These are phyloP conservation scores for Sugiyamaella marilandica DNA, from an alignment of 805 yeast genomes.

Conservation along the genomic window DNA sequence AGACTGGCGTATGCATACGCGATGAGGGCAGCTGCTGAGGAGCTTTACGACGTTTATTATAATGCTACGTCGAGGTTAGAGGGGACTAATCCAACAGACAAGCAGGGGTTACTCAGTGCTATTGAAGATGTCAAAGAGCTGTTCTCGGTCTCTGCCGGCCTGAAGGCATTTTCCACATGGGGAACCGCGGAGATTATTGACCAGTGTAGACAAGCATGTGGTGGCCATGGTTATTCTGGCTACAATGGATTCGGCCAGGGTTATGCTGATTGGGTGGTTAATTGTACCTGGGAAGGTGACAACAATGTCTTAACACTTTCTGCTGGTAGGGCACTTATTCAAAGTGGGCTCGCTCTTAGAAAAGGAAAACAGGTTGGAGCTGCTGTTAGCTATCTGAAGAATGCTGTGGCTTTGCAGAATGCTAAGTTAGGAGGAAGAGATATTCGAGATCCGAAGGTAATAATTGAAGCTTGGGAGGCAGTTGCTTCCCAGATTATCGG, in stretches of 20 bases:
- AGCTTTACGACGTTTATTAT: slow-evolving; percentile 51
- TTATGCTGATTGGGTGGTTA: slow-evolving; percentile 88
- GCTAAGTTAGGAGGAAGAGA: slow-evolving; percentile 19
- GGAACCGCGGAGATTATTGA: slow-evolving; percentile 71
- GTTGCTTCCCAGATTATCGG: slow-evolving; percentile 31
- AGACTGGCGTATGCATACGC: slow-evolving; percentile 74
- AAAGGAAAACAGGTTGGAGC: slow-evolving; percentile 44
- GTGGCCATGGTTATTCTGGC: slow-evolving; percentile 92
- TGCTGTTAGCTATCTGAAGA: slow-evolving; percentile 41
- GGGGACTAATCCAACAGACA: slow-evolving; percentile 34
- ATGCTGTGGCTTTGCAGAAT: slow-evolving; percentile 12
- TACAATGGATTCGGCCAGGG: slow-evolving; percentile 88
- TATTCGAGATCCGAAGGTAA: slow-evolving; percentile 23
- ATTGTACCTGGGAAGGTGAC: slow-evolving; percentile 99
- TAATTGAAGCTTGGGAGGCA: slow-evolving; percentile 34
- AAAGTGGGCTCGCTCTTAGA: slow-evolving; percentile 39
- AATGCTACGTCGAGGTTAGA: slow-evolving; percentile 38
- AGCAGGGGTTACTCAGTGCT: slow-evolving; percentile 38
- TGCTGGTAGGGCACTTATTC: slow-evolving; percentile 72
- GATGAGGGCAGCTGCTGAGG: slow-evolving; percentile 64
- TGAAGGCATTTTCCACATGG: slow-evolving; percentile 90
- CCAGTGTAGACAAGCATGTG: slow-evolving; percentile 87
- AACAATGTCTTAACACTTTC: slow-evolving; percentile 79
- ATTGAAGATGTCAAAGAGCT: slow-evolving; percentile 66
- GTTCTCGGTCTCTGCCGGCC: slow-evolving; percentile 79